Evolutionary conservation across 2,329 filamentous ascomycete genomes (phyloP), one percentile per base, ranked within the genome.

Genomic region (Seiridium unicorne): DNA sequence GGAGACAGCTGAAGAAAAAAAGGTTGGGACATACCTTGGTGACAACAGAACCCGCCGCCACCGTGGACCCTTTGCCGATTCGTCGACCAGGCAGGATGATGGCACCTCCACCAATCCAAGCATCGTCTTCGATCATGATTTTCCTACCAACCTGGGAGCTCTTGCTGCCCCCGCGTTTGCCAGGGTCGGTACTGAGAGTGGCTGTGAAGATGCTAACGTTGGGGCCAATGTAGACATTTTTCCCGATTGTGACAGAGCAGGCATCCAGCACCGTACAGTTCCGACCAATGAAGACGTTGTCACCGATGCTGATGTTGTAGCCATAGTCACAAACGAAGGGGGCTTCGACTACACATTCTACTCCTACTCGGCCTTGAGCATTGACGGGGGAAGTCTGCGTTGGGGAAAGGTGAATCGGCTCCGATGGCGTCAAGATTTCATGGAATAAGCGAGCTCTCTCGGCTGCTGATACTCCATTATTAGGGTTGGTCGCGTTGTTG

Each of bases 271-370:
- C 89, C 34, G 88, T 89, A 74, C 93, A 97, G 69, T 92, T 90
- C 59, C 91, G 85, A 18, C 90, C 91, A 65, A 99, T 90, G 59
- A 89, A 85, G 3, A 96, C 92, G 64, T 95, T 89, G 66, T 93
- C 89, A 10, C 91, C 93, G 65, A 99, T 90, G 53, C 85, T 84
- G 68, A 98, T 90, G 73, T 99, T 98, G 77, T 97, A 98, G 0
- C 95, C 95, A 70, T 97, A 97, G 69, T 97, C 93, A 72, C 94
- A 97, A 51, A 84, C 88, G 73, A 99, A 98, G 0, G 94, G 94
- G 3, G 91, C 87, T 69, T 97, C 92, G 34, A 99, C 90, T 47
- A 89, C 81, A 4, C 91, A 89, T 59, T 89, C 86, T 13, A 88
- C 84, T n/a, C 92, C 92, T 4, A 95, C 84, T 32, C 81, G 84